phyloP scores from a whole-genome alignment of 108 stramenopile genomes.

The Tribonema minus region DNA sequence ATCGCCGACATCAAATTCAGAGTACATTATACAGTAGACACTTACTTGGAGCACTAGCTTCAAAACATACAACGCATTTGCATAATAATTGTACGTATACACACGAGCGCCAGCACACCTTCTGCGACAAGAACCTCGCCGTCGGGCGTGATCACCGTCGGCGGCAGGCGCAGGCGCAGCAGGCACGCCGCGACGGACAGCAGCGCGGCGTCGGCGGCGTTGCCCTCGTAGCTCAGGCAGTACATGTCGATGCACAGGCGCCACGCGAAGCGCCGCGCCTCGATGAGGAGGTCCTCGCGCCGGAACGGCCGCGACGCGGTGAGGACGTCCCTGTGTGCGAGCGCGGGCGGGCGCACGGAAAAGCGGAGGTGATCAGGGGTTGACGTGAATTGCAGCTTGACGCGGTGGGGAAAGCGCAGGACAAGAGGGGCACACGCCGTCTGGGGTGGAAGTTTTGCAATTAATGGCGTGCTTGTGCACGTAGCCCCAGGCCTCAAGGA shows the following conservation, averaged over 20 bases:
- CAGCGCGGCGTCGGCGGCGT: conserved; percentile 20
- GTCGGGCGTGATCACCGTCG: neutral
- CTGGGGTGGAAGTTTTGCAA: neutral
- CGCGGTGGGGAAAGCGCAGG: no score
- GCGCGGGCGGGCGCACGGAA: no score
- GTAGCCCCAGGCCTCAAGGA: no score
- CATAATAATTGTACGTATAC: neutral
- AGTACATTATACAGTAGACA: neutral
- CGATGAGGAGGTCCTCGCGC: conserved; percentile 27
- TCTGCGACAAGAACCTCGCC: conserved; percentile 20
- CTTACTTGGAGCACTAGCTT: neutral
- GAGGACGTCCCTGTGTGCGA: no score
- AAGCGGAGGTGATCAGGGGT: no score
- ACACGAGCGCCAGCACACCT: neutral
- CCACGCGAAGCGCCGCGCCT: conserved; percentile 21
- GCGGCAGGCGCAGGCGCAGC: conserved; percentile 15
- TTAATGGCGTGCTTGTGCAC: no score
- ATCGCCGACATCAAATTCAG: no score
- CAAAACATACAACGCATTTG: neutral
- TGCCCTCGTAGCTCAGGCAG: conserved; percentile 43
- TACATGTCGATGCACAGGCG: conserved; percentile 31
- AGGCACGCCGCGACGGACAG: conserved; percentile 28
- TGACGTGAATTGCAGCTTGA: no score
- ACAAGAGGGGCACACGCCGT: no score
- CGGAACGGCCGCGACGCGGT: no score